A percentile compares a stretch with the other conserved stretches of the same genome.
These are phyloP conservation scores for Sophora flavescens DNA, from an alignment of 306 rosid genomes.

Conservation along the genomic window DNA sequence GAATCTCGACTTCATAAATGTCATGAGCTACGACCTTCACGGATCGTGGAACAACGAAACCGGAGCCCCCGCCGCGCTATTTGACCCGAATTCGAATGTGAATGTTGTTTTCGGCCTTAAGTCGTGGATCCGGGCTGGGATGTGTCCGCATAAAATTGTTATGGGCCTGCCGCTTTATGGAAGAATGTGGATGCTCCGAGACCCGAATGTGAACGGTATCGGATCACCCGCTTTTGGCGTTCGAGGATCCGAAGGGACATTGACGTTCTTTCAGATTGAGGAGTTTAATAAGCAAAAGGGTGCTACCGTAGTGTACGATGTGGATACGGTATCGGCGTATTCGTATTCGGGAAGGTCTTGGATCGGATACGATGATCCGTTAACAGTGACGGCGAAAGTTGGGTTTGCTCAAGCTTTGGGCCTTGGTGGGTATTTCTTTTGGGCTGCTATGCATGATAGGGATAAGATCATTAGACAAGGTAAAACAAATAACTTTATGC, in stretches of 20 bases:
- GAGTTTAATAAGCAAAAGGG: neutral
- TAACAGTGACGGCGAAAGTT: slow-evolving; percentile 42
- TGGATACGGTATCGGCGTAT: slow-evolving; percentile 17
- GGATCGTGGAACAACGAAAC: neutral
- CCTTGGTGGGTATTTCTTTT: slow-evolving; percentile 68
- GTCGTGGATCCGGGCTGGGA: slow-evolving; percentile 60
- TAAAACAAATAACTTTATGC: neutral
- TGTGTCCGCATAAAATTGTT: slow-evolving; percentile 33
- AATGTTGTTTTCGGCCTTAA: slow-evolving; percentile 52
- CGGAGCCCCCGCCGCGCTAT: slow-evolving; percentile 42
- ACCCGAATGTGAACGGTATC: slow-evolving; percentile 37
- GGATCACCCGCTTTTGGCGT: slow-evolving; percentile 53
- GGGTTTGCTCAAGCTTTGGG: slow-evolving; percentile 66
- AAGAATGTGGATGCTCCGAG: slow-evolving; percentile 52
- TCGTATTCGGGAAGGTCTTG: slow-evolving; percentile 42
- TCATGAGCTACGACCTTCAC: neutral
- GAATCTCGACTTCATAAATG: neutral
- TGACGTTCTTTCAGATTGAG: slow-evolving; percentile 6
- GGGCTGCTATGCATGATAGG: slow-evolving; percentile 54
- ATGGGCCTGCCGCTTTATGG: slow-evolving; percentile 69
- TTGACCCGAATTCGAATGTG: slow-evolving; percentile 51
- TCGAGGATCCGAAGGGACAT: slow-evolving; percentile 40
- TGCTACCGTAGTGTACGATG: slow-evolving; percentile 27
- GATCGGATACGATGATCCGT: slow-evolving; percentile 55
- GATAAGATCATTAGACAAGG: neutral